These are phyloP conservation scores for Primulina tabacum DNA, from an alignment of 257 asterid genomes.

Conservation along the genomic window DNA sequence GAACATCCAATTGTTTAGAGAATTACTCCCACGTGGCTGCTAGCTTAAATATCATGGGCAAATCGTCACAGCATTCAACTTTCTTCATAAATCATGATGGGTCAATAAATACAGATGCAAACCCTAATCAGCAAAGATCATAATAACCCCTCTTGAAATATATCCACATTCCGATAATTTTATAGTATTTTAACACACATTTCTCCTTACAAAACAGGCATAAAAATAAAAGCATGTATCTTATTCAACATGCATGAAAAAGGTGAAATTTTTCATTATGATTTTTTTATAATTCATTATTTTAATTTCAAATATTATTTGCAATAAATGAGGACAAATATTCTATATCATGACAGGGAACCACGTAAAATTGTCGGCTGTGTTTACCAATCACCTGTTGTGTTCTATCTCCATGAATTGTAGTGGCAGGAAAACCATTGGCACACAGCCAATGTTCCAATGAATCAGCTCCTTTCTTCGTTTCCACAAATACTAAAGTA, in stretches of 20 bases:
- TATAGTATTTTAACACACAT: too few relatives aligned
- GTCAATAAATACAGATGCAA: background rate
- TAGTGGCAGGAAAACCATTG: slow-evolving; percentile 80
- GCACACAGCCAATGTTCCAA: slow-evolving; percentile 65
- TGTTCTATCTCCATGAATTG: slow-evolving; percentile 87
- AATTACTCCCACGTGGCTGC: background rate
- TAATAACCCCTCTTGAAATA: background rate
- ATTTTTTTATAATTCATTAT: background rate
- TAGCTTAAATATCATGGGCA: background rate
- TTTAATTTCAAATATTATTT: too few relatives aligned
- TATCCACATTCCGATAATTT: too few relatives aligned
- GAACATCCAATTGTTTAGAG: background rate
- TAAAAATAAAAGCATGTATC: background rate
- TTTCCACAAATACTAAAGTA: slow-evolving; percentile 82
- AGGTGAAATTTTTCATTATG: background rate
- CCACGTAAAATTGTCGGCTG: background rate
- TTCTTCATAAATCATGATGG: background rate
- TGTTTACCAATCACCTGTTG: slow-evolving; percentile 56
- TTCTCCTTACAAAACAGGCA: background rate
- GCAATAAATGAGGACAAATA: background rate
- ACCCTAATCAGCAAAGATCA: background rate
- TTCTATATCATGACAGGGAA: background rate
- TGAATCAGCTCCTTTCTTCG: slow-evolving; percentile 87
- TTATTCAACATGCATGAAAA: background rate
- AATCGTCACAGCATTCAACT: background rate